Evolutionary conservation across 305 asterid species (phyloP), one percentile per base, ranked within the genome.

Genomic region (Withania somnifera): DNA sequence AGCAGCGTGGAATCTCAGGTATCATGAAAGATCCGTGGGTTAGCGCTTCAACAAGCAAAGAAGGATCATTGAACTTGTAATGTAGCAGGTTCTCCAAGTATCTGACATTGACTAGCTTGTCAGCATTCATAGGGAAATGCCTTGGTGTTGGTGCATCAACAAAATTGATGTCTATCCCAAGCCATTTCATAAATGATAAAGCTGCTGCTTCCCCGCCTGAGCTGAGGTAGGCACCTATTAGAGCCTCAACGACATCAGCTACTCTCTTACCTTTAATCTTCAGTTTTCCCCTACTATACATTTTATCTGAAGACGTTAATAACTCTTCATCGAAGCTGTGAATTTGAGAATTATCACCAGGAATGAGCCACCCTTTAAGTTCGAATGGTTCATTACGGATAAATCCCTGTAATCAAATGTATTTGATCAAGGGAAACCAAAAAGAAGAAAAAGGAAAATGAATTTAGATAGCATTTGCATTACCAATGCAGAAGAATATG

Each of bases 1-100:
- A 95, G 88, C 98, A 93, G 64, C 89, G 88, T 1, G 99, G 98
- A 81, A 94, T 88, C 80, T 94, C 97, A 0, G 96, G 93, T 10
- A 92, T 85, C 97, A 94, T 94, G 84, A 89, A 93, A 32, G 99
- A 95, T 5, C 99, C 98, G 50, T 95, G 99, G 3, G 97, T 94
- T 19, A 95, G 83, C 4, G 99, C 99, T 82, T 95, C 99, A 34
- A 94, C 93, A 40, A 95, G 88, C 50, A 93, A 91, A 32, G 97
- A 89, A 67, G 89, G 87, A 82, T 95, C 97, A 1, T 9, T 87
- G 63, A 95, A 95, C 47, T 77, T 58, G 82, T 94, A 94, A 5
- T 87, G 83, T 26, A 94, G 82, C 79, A 94, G 83, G 19, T 90
- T 81, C 85, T 96, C 94, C 0, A 95, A 53, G 56, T 52, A 60